Percentiles rank a stretch among this genome's conserved stretches.
Conservation (phyloP, 345 rosid genomes). For the Cardiospermum halicacabum region DNA sequence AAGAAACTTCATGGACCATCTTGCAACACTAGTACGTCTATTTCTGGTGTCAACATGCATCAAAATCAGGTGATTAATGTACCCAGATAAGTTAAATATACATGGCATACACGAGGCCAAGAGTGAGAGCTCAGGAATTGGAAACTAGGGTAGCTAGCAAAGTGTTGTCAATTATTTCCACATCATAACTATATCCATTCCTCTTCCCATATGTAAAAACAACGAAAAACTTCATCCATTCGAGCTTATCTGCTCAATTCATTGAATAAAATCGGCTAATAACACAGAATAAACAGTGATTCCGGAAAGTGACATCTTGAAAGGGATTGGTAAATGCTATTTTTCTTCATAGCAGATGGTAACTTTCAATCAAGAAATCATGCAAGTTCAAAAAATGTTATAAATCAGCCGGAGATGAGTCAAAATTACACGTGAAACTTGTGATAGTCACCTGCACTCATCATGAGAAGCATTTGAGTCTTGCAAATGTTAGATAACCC, state of each 20-base stretch:
- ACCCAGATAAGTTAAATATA: not conserved
- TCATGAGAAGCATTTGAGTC: slow-evolving; percentile 57
- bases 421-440: not conserved
- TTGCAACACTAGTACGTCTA: not conserved
- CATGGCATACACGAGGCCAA: not conserved
- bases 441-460: not conserved
- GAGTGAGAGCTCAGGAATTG: not conserved
- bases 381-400: not conserved
- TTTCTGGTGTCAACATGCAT: not conserved
- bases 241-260: not conserved
- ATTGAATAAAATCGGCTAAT: too few relatives aligned
- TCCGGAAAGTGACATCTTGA: not conserved
- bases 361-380: not conserved
- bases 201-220: not conserved
- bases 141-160: not conserved
- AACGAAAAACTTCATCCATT: not conserved
- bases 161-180: not conserved
- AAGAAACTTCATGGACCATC: not conserved
- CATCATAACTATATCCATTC: not conserved
- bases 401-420: not conserved
- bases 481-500: slow-evolving; percentile 88
- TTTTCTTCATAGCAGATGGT: not conserved
- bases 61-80: not conserved
- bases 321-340: not conserved
- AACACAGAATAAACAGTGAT: too few relatives aligned